A percentile compares a stretch with the other conserved stretches of the same genome.
These are phyloP conservation scores for Arthrobotrys entomopaga DNA, from an alignment of 2,329 filamentous ascomycete genomes.

Conservation along the genomic window DNA sequence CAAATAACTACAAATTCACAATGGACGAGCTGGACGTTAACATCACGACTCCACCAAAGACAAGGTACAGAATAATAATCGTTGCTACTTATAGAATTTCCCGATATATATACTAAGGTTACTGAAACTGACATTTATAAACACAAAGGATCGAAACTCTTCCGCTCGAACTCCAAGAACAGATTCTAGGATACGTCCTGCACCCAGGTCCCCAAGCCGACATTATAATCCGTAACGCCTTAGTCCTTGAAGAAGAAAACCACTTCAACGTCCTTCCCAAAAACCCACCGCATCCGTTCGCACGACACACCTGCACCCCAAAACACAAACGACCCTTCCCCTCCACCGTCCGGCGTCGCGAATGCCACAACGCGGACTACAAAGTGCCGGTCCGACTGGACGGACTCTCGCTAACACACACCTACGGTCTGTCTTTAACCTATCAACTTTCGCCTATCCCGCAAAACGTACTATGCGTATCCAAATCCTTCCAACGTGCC, in stretches of 20 bases:
- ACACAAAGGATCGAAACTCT: constrained; percentile 39
- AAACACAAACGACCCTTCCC: constrained; percentile 2
- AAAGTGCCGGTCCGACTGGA: constrained; percentile 3
- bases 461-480: constrained; percentile 35
- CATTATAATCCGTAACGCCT: constrained; percentile 41
- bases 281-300: constrained; percentile 41
- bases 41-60: constrained; percentile 14
- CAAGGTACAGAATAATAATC: too few species aligned
- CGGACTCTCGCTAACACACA: neutral
- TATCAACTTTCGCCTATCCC: constrained; percentile 48
- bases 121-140: too few species aligned
- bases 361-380: constrained; percentile 25
- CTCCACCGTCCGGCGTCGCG: constrained; percentile 25
- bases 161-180: constrained; percentile 38
- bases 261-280: constrained; percentile 45
- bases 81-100: too few species aligned
- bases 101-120: too few species aligned
- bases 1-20: too few species aligned
- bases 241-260: constrained; percentile 33
- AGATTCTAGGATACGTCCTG: constrained; percentile 39
- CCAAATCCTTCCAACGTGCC: constrained; percentile 23
- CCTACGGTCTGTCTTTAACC: constrained; percentile 29
- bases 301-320: constrained; percentile 25
- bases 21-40: neutral
- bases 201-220: constrained; percentile 28